Conservation (phyloP, 148 eudicot species). For the Amaranthus cruentus region DNA sequence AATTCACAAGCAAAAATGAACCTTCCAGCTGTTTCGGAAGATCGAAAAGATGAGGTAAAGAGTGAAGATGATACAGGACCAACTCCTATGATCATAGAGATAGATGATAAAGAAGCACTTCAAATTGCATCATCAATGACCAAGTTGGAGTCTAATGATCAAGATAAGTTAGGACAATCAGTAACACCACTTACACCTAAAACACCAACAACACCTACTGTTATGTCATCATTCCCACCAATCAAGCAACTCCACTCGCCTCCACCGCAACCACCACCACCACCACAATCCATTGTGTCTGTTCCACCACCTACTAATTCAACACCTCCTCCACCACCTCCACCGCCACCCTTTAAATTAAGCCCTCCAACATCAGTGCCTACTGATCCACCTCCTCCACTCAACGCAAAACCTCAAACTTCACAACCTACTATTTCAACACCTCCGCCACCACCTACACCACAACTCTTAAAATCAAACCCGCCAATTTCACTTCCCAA, state of each 20-base stretch:
- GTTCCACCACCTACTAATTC: background rate
- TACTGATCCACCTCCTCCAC: conserved; percentile 1
- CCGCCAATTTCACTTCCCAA: conserved; percentile 20
- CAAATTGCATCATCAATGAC: conserved; percentile 15
- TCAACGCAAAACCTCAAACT: background rate
- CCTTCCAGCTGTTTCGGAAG: background rate
- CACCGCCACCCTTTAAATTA: background rate
- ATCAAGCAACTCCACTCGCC: conserved; percentile 18
- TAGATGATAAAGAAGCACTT: conserved; percentile 7
- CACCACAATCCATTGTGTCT: conserved; percentile 7
- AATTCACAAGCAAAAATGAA: conserved; percentile 24
- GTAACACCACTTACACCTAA: background rate
- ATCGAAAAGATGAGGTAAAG: conserved; percentile 4
- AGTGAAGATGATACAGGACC: background rate
- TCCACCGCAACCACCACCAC: conserved; percentile 21
- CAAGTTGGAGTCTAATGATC: conserved; percentile 11
- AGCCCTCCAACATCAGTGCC: conserved; percentile 5
- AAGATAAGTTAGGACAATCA: background rate
- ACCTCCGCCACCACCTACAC: conserved; percentile 13
- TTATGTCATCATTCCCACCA: conserved; percentile 10
- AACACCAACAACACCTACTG: conserved; percentile 4
- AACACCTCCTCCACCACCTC: conserved; percentile 22
- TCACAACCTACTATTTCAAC: conserved; percentile 11
- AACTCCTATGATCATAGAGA: conserved; percentile 24
- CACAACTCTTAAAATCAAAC: conserved; percentile 1